Evolutionary conservation across 768 basidiomycete genomes (phyloP), one percentile per base, ranked within the genome.

Genomic region (Pleurotus cornucopiae): DNA sequence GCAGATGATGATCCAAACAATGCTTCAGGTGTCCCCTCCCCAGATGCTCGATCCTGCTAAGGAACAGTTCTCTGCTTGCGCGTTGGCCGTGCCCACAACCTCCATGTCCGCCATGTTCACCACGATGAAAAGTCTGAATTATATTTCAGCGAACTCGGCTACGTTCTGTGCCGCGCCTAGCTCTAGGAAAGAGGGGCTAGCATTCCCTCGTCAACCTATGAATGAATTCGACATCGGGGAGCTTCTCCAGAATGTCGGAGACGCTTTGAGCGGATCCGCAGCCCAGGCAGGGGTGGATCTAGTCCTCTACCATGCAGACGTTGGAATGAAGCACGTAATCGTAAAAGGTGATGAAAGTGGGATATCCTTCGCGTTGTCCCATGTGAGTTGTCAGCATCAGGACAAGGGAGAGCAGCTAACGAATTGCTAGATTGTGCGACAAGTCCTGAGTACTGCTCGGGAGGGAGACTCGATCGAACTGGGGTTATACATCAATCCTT

Each of bases 191-290:
- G 11, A 52, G 52, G 20, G 49, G 39, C 4, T 43, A 54, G 63
- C 58, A 53, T 59, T 20, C 25, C 54, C 57, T 46, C 52, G 58
- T 14, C 63, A 65, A n/a, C 30, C 30, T 34, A 11, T 34, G 30
- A 81, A 83, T 52, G 89, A 94, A 66, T 97, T 96, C 65, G 94
- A 98, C 71, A 83, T 97, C 39, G 94, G 91, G 20, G 94, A 98
- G 68, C 76, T 91, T 72, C 66, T 96, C 61, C 95, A 97, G 71
- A 87, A 82, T 65, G 85, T 94, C 6, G 94, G 92, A 7, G 94
- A 98, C 72, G 83, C 88, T 12, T 69, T 96, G 58, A 87, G 91
- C 64, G 94, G 93, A 11, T 76, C 84, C 41, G 91, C 91, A 34
- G 87, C 92, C 4, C 83, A 90, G 63, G 80, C 76, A 48, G 89